These are phyloP conservation scores for Paxillus ammoniavirescens DNA, from an alignment of 768 basidiomycete genomes.

Conservation along the genomic window DNA sequence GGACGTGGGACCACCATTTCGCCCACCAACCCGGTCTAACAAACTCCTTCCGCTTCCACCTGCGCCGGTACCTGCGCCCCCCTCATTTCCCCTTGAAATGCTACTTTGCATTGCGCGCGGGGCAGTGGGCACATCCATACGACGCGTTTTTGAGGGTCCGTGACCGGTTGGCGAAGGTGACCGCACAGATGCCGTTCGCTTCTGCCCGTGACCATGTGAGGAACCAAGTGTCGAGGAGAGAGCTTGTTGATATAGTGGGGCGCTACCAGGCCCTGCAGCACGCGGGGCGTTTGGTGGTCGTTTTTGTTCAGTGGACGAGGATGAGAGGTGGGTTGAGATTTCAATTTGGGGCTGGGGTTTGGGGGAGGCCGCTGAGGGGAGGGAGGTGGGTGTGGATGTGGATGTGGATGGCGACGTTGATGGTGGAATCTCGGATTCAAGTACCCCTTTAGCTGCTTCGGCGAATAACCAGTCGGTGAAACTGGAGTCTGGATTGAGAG, in stretches of 20 bases:
- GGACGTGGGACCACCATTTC: slow-evolving; percentile 33
- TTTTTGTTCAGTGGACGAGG: slow-evolving; percentile 15
- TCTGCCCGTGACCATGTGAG: slow-evolving; percentile 49
- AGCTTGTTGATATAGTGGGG: slow-evolving; percentile 68
- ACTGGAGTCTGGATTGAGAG: slow-evolving; percentile 52
- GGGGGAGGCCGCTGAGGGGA: slow-evolving; percentile 20
- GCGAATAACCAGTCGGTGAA: slow-evolving; percentile 91
- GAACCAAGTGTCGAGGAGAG: slow-evolving; percentile 58
- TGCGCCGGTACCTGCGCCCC: slow-evolving; percentile 12
- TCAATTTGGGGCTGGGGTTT: slow-evolving; percentile 30
- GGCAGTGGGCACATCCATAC: slow-evolving; percentile 78
- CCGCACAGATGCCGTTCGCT: slow-evolving; percentile 62
- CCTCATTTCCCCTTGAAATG: slow-evolving; percentile 13
- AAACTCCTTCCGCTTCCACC: slow-evolving; percentile 59
- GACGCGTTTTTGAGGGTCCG: slow-evolving; percentile 68
- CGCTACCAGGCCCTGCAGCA: slow-evolving; percentile 30
- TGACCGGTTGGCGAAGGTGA: slow-evolving; percentile 62
- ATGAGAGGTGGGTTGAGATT: slow-evolving; percentile 20
- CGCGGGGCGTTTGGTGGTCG: slow-evolving; percentile 50
- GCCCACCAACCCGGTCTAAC: slow-evolving; percentile 77
- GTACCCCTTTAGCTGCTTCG: slow-evolving; percentile 70
- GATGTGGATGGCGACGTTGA: slow-evolving; percentile 29
- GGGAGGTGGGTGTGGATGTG: slow-evolving; percentile 23
- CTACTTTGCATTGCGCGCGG: slow-evolving; percentile 73
- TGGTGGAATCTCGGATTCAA: slow-evolving; percentile 46